Evolutionary conservation across 768 basidiomycete genomes (phyloP).

Genomic region (Lentinula detonsa): DNA sequence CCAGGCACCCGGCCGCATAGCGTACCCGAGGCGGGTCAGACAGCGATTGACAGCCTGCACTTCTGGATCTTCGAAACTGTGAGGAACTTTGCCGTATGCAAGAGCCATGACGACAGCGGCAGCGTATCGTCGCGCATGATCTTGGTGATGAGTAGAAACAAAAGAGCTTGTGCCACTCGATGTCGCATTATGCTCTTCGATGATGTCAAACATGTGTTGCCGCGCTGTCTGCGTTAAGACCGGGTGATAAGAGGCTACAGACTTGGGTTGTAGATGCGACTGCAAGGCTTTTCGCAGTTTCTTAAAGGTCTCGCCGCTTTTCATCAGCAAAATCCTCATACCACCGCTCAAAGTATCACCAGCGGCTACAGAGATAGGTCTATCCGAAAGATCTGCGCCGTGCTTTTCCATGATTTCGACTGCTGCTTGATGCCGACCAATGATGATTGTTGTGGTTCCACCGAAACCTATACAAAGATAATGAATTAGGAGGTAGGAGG

Average conservation of each 20-base stretch:
- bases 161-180: neutral
- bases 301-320: slow-evolving; percentile 53
- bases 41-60: slow-evolving; percentile 40
- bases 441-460: slow-evolving; percentile 32
- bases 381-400: slow-evolving; percentile 49
- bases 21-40: slow-evolving; percentile 38
- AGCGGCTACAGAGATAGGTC: slow-evolving; percentile 49
- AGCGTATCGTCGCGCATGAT: slow-evolving; percentile 49
- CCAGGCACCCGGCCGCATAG: slow-evolving; percentile 38
- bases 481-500: neutral
- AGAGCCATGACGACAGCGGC: slow-evolving; percentile 45
- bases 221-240: slow-evolving; percentile 18
- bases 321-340: slow-evolving; percentile 49
- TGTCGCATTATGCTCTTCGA: slow-evolving; percentile 17
- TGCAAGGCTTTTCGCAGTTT: slow-evolving; percentile 43
- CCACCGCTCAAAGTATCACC: slow-evolving; percentile 57
- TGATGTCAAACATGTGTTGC: slow-evolving; percentile 37
- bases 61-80: slow-evolving; percentile 39
- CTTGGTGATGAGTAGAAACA: slow-evolving; percentile 39
- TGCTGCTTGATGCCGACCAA: slow-evolving; percentile 49
- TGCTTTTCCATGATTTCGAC: slow-evolving; percentile 65
- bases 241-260: neutral
- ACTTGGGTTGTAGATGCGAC: slow-evolving; percentile 9
- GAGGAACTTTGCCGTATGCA: slow-evolving; percentile 39
- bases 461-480: neutral